These are phyloP conservation scores for Clarireedia hainanense DNA, from an alignment of 2,329 filamentous ascomycete species.

Conservation along the genomic window DNA sequence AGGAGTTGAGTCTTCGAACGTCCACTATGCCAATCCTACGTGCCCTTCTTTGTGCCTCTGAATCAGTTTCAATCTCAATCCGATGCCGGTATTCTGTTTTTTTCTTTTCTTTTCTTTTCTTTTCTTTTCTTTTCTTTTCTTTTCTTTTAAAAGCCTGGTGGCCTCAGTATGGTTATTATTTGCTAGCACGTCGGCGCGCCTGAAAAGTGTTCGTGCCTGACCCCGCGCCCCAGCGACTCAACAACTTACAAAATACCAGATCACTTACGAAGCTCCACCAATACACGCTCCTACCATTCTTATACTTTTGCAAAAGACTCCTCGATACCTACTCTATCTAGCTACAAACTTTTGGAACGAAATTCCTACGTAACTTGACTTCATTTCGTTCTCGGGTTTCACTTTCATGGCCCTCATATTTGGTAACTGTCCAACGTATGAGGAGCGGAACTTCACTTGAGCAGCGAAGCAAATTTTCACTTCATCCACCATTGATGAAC, in stretches of 20 bases:
- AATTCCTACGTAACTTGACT: background rate
- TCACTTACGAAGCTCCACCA: conserved; percentile 2
- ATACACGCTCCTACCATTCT: background rate
- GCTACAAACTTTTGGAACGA: background rate
- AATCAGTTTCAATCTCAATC: no score
- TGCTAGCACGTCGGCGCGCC: background rate
- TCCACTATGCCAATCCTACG: no score
- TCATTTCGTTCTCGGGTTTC: background rate
- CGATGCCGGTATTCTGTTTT: no score
- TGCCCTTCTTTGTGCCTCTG: no score
- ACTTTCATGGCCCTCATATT: background rate
- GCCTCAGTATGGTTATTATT: background rate
- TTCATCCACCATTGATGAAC: background rate
- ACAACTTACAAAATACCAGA: background rate
- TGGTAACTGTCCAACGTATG: background rate
- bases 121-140: no score
- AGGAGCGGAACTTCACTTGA: background rate
- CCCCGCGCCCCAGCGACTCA: background rate
- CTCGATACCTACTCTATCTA: background rate
- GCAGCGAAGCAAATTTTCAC: background rate
- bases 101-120: no score
- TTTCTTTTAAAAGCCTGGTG: background rate
- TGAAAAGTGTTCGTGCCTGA: background rate
- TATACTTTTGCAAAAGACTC: background rate
- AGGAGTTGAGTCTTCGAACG: no score